phyloP scores from a whole-genome alignment of 2,329 filamentous ascomycete genomes.

The Chaetomium strumarium region DNA sequence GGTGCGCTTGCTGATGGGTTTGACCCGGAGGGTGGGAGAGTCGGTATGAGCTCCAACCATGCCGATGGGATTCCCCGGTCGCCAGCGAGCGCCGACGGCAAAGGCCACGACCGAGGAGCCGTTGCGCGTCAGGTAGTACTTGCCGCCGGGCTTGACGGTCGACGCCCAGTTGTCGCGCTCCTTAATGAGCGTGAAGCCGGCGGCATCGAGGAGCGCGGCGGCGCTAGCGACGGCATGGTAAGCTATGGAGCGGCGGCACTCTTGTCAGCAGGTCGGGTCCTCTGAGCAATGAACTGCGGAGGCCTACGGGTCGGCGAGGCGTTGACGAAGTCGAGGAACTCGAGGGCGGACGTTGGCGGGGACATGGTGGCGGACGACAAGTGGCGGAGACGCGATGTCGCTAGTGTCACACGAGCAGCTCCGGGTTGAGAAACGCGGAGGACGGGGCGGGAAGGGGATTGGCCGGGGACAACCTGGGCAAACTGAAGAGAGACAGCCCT shows the following conservation, averaged over 20 bases:
- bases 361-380: slow-evolving; percentile 38
- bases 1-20: slow-evolving; percentile 87
- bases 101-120: slow-evolving; percentile 89
- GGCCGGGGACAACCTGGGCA: neutral
- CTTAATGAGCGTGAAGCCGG: slow-evolving; percentile 82
- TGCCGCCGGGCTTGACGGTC: slow-evolving; percentile 75
- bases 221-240: slow-evolving; percentile 88
- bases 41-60: slow-evolving; percentile 97
- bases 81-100: slow-evolving; percentile 85
- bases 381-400: neutral
- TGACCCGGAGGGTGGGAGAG: slow-evolving; percentile 84
- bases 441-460: neutral
- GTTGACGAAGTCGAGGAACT: slow-evolving; percentile 92
- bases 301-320: slow-evolving; percentile 82
- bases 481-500: neutral
- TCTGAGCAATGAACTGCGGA: neutral
- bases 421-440: neutral
- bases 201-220: slow-evolving; percentile 67
- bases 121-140: slow-evolving; percentile 95
- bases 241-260: slow-evolving; percentile 50
- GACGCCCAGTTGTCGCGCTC: slow-evolving; percentile 87
- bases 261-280: slow-evolving; percentile 3
- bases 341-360: slow-evolving; percentile 56
- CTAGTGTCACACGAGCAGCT: slow-evolving; percentile 1
- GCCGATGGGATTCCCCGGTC: slow-evolving; percentile 79